Evolutionary conservation across 1,284 basidiomycete genomes (phyloP), one percentile per base, ranked within the genome.

Genomic region (Ganoderma sp.): DNA sequence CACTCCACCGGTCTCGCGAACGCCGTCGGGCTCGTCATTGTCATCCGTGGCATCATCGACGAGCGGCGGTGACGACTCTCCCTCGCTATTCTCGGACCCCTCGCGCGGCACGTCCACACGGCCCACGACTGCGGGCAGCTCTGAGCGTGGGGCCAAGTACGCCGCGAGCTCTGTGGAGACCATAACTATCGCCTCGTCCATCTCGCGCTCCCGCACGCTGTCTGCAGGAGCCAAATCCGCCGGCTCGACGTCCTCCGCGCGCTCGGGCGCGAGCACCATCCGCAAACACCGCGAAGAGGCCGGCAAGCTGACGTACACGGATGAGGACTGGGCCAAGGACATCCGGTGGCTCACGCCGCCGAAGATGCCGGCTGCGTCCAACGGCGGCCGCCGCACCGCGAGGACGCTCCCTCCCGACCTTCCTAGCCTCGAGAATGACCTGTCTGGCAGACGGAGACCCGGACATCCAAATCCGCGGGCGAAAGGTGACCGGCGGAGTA

Each of bases 311-410:
- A 78, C 81, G 67, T 81, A 82, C 69, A 83, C 83, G 3, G 84
- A 86, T 71, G 83, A 86, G 61, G 85, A 87, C 70, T 89, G 87
- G 87, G 84, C 87, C 15, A 87, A 84, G 73, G 89, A 91, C 68
- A 87, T 89, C 22, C 83, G 87, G 52, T 89, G 87, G 87, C 84
- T 90, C 41, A 84, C 84, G 12, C 78, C 83, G 9, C 80, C 83
- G n/a, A 67, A 64, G 57, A 73, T 73, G 17, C 75, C 78, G 14
- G 72, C 78, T 22, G 71, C 77, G 8, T 64, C 75, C 15, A 63
- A 25, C 15, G 37, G 19, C 15, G 37, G 37, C 22, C 73, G 72
- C 67, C 70, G 69, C 67, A 67, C 42, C 48, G 58, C 72, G 22
- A 68, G 67, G 66, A 70, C 67, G 28, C 69, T 75, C 39, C 66